phyloP scores from a whole-genome alignment of 2,329 filamentous ascomycete genomes.

The Penicillium sp. region DNA sequence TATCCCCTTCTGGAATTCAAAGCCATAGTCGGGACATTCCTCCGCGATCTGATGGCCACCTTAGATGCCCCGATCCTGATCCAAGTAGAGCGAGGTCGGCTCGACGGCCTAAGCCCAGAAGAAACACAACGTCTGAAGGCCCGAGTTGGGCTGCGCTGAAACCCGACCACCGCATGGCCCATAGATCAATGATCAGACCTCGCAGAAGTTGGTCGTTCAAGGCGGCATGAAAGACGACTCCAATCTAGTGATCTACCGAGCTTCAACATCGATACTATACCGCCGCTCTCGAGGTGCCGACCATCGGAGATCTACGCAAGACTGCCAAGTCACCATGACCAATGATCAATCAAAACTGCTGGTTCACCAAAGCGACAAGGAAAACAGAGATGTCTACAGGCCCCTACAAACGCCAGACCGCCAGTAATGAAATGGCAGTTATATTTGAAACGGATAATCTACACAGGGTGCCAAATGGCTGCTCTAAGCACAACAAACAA shows the following conservation, averaged over 20 bases:
- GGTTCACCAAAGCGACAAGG: neutral
- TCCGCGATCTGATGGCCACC: conserved; percentile 45
- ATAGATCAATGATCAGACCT: neutral
- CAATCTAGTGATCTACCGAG: neutral
- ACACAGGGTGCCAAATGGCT: conserved; percentile 23
- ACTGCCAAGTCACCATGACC: neutral
- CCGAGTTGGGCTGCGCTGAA: conserved; percentile 24
- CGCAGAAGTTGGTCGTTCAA: neutral
- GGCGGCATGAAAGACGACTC: neutral
- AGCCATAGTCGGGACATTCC: conserved; percentile 39
- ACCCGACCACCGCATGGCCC: neutral
- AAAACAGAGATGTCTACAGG: neutral
- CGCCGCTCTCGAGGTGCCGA: no score
- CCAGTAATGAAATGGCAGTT: conserved; percentile 11
- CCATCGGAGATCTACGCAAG: no score
- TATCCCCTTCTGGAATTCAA: conserved; percentile 34
- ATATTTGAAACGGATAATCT: conserved; percentile 31
- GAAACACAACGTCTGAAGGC: conserved; percentile 40
- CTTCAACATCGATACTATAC: neutral
- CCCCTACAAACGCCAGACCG: neutral
- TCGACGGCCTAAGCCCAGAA: conserved; percentile 38
- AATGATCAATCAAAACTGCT: neutral
- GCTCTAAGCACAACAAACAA: conserved; percentile 16
- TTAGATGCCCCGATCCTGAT: conserved; percentile 51
- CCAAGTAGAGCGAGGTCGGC: conserved; percentile 53